These are phyloP conservation scores for Fraxinus velutina DNA, from an alignment of 305 asterid genomes.

Conservation along the genomic window DNA sequence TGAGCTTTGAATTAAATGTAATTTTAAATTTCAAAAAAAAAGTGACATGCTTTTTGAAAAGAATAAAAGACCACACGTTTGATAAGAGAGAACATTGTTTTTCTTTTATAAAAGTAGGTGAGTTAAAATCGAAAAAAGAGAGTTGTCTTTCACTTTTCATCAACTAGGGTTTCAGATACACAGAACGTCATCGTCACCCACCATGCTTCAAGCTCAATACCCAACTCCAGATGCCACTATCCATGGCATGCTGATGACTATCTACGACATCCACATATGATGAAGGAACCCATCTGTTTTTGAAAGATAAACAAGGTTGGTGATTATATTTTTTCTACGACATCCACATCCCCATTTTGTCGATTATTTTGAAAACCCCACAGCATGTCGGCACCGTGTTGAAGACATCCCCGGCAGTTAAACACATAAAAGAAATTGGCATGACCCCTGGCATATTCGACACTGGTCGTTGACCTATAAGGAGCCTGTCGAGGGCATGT, in stretches of 20 bases:
- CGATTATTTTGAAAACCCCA: background rate
- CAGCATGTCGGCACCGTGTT: background rate
- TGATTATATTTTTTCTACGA: background rate
- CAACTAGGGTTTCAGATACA: background rate
- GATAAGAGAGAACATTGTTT: background rate
- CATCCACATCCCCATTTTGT: background rate
- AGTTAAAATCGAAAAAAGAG: background rate
- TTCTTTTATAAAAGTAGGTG: background rate
- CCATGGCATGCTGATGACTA: background rate
- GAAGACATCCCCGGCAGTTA: background rate
- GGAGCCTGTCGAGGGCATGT: background rate
- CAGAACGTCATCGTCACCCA: background rate
- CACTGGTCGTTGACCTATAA: background rate
- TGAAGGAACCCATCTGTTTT: background rate
- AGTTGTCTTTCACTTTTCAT: background rate
- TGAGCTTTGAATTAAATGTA: background rate
- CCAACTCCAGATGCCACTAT: background rate
- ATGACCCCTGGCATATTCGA: background rate
- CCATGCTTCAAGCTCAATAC: background rate
- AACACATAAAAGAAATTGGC: background rate
- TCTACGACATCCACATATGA: background rate
- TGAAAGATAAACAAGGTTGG: background rate
- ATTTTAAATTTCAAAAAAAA: background rate
- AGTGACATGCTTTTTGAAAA: background rate
- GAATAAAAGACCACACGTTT: background rate